Evolutionary conservation across 2,329 filamentous ascomycete species (phyloP).

Genomic region (Trichoderma simmonsii): DNA sequence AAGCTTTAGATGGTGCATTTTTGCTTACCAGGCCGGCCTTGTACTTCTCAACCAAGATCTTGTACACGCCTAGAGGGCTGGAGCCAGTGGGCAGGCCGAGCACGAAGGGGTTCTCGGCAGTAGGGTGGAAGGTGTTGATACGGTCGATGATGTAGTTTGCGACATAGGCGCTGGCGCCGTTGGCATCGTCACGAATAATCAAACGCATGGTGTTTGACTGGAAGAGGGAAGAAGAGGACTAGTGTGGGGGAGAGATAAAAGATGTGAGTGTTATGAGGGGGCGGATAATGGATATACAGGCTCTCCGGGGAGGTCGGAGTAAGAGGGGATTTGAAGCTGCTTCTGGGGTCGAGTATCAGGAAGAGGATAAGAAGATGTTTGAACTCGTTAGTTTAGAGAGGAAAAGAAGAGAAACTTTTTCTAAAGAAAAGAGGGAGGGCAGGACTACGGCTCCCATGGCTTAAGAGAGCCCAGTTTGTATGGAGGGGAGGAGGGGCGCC

Average conservation of each 20-base stretch:
- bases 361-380: not conserved
- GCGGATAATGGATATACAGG: not conserved
- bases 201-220: conserved; percentile 61
- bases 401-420: conserved; percentile 6
- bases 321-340: not conserved
- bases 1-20: not conserved
- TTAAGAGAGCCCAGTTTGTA: conserved; percentile 14
- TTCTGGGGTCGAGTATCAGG: not conserved
- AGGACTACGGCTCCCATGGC: conserved; percentile 15
- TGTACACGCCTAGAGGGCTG: conserved; percentile 75
- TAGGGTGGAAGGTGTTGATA: conserved; percentile 74
- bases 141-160: conserved; percentile 80
- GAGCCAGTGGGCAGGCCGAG: conserved; percentile 81
- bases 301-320: not conserved
- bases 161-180: conserved; percentile 69
- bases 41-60: conserved; percentile 67
- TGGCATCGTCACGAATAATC: conserved; percentile 73
- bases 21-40: conserved; percentile 57
- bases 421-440: not conserved
- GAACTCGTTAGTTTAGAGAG: not conserved
- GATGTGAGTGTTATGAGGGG: not conserved
- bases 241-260: not conserved
- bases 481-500: conserved; percentile 13
- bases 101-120: conserved; percentile 70
- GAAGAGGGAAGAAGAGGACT: conserved; percentile 21